Conservation (phyloP, 2,329 filamentous ascomycete genomes). For the Blastomyces percursus region DNA sequence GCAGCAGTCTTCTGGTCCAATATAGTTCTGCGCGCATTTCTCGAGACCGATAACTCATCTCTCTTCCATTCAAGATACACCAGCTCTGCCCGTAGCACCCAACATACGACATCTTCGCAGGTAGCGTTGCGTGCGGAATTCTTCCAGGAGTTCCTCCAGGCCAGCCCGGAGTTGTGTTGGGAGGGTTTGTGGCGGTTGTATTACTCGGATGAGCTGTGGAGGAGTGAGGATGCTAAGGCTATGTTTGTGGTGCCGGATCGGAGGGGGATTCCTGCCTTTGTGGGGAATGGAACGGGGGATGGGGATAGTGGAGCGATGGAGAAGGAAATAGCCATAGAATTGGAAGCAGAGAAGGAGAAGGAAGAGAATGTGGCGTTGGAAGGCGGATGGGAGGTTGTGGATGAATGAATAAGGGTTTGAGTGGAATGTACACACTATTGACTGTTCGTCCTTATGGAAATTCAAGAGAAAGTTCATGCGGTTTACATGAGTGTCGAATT, state of each 20-base stretch:
- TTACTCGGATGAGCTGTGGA: conserved; percentile 18
- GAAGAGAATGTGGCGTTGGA: neutral
- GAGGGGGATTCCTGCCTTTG: neutral
- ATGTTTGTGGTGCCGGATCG: conserved; percentile 20
- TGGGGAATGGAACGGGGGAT: neutral
- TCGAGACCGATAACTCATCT: neutral
- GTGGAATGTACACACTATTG: neutral
- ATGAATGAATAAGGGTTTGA: neutral
- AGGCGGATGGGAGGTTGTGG: neutral
- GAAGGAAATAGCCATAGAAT: neutral
- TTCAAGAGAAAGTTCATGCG: no score
- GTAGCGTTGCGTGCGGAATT: neutral
- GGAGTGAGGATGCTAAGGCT: conserved; percentile 18
- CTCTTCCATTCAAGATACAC: neutral
- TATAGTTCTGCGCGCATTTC: conserved; percentile 16
- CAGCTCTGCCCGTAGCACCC: neutral
- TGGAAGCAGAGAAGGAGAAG: neutral
- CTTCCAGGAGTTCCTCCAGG: conserved; percentile 18
- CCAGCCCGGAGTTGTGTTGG: conserved; percentile 17
- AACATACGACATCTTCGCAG: neutral
- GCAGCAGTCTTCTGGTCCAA: conserved; percentile 23
- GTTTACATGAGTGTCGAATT: neutral
- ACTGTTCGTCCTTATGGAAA: neutral
- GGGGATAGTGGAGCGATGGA: neutral
- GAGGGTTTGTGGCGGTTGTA: conserved; percentile 21